Conservation (phyloP, 2,329 filamentous ascomycete species). For the Colletotrichum musae region DNA sequence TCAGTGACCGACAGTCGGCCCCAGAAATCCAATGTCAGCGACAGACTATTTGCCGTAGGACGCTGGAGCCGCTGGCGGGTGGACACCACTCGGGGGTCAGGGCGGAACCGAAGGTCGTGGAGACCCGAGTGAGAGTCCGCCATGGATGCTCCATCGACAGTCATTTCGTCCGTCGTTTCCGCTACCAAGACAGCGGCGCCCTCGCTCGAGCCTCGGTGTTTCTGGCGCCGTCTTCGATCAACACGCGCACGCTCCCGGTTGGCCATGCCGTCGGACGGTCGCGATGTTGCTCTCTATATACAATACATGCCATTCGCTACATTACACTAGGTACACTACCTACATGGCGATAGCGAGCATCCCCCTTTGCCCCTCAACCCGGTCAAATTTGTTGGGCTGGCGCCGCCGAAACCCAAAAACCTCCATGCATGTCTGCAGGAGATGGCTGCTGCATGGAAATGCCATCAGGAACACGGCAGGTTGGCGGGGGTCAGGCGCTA, state of each 20-base stretch:
- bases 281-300: constrained; percentile 2
- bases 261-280: not conserved
- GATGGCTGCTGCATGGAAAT: constrained; percentile 16
- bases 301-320: too few relatives aligned
- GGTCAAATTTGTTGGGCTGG: constrained; percentile 27
- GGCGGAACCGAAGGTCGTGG: constrained; percentile 16
- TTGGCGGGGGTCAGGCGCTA: not conserved
- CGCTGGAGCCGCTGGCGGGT: constrained; percentile 33
- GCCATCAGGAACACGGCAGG: constrained; percentile 3
- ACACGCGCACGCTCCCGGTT: not conserved
- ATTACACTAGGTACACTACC: too few relatives aligned
- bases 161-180: constrained; percentile 14
- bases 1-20: constrained; percentile 39
- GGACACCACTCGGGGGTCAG: constrained; percentile 8
- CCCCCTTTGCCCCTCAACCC: constrained; percentile 3
- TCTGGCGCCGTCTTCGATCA: constrained; percentile 9
- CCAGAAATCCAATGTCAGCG: constrained; percentile 17
- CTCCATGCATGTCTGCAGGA: constrained; percentile 19
- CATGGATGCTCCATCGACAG: not conserved
- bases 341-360: not conserved
- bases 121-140: not conserved
- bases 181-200: constrained; percentile 16
- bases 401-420: constrained; percentile 31
- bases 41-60: constrained; percentile 12
- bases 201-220: constrained; percentile 26